phyloP scores from a whole-genome alignment of 83 land plant genomes.

The Picea abies region DNA sequence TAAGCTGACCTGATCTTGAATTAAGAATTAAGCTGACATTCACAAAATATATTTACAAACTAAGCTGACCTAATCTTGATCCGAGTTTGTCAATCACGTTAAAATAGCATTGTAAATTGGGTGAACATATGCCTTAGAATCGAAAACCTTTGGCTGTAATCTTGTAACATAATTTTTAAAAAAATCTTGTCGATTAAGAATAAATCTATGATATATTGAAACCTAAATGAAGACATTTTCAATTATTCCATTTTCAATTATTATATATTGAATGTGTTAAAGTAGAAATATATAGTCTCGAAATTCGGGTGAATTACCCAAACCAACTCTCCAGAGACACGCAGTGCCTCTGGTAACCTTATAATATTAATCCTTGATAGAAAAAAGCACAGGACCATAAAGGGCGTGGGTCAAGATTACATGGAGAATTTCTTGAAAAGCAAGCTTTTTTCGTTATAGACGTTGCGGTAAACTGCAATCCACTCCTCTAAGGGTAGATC shows the following conservation, averaged over 20 bases:
- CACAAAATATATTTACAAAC: slow-evolving; percentile 1
- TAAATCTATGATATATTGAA: not conserved
- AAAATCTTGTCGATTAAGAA: not conserved
- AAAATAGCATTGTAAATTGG: slow-evolving; percentile 90
- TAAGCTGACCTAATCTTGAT: slow-evolving; percentile 90
- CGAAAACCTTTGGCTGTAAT: slow-evolving; percentile 32
- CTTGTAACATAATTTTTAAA: slow-evolving; percentile 31
- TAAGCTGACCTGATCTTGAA: no score
- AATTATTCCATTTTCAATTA: not conserved
- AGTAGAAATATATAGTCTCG: slow-evolving; percentile 30
- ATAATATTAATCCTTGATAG: slow-evolving; percentile 92
- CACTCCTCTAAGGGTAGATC: no score
- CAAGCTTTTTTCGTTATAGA: no score
- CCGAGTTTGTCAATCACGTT: slow-evolving; percentile 91
- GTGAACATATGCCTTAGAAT: slow-evolving; percentile 78
- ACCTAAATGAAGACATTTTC: not conserved
- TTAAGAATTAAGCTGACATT: not conserved
- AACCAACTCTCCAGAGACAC: slow-evolving; percentile 97
- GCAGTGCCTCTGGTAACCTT: slow-evolving; percentile 95
- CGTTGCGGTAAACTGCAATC: no score
- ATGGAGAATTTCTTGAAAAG: not conserved
- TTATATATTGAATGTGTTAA: slow-evolving; percentile 3
- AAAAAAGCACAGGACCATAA: slow-evolving; percentile 77
- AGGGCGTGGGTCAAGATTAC: slow-evolving; percentile 51
- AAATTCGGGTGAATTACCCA: slow-evolving; percentile 83